Evolutionary conservation across 208 protist species (phyloP).

Genomic region (Leishmania arabica): DNA sequence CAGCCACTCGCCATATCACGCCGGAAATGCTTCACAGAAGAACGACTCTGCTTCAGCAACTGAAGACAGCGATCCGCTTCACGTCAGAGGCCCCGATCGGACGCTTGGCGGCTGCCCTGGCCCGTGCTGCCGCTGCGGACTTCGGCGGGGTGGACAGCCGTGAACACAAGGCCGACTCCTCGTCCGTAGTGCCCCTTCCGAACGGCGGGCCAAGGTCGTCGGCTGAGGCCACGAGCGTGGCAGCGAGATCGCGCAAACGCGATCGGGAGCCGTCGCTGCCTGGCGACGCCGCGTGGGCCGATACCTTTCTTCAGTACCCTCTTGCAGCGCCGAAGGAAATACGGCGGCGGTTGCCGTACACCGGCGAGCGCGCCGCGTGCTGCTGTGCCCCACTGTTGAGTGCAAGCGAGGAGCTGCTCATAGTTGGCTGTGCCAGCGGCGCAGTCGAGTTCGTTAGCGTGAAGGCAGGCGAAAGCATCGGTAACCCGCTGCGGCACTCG

Average conservation of each 20-base stretch:
- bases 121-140: constrained; percentile 12
- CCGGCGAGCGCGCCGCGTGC: constrained; percentile 38
- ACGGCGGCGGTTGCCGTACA: constrained; percentile 36
- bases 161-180: background rate
- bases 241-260: constrained; percentile 14
- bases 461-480: constrained; percentile 26
- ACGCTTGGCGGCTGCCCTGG: constrained; percentile 46
- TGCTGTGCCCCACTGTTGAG: constrained; percentile 21
- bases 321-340: constrained; percentile 38
- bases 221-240: background rate
- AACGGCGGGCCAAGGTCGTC: background rate
- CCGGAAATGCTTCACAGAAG: constrained; percentile 39
- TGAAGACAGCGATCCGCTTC: constrained; percentile 60
- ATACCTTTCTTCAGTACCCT: constrained; percentile 37
- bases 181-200: background rate
- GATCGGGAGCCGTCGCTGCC: background rate
- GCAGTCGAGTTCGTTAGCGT: constrained; percentile 58
- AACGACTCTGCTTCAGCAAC: constrained; percentile 41
- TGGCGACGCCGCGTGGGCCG: constrained; percentile 25
- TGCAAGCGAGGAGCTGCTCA: constrained; percentile 18
- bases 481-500: constrained; percentile 48
- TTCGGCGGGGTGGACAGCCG: background rate
- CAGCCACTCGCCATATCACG: constrained; percentile 27
- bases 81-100: constrained; percentile 52
- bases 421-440: constrained; percentile 69